Conservation (phyloP, 2,329 filamentous ascomycete species). For the Colletotrichum destructivum region DNA sequence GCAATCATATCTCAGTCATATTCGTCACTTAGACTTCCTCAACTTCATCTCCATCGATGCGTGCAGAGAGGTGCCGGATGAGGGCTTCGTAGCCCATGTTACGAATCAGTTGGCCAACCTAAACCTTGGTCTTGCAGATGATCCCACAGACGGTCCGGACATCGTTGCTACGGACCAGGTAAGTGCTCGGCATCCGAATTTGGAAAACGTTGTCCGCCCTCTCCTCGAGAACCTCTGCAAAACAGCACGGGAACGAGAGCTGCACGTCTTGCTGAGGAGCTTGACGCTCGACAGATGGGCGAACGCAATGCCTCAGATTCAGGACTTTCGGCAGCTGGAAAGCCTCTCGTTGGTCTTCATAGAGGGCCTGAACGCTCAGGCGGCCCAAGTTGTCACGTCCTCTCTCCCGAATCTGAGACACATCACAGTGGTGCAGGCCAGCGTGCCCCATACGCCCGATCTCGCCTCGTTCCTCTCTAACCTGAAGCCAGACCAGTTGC, state of each 20-base stretch:
- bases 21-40: neutral
- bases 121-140: neutral
- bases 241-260: neutral
- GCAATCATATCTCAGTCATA: neutral
- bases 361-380: neutral
- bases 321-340: conserved; percentile 2
- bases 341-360: neutral
- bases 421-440: neutral
- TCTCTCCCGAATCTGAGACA: conserved; percentile 2
- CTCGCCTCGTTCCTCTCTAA: conserved; percentile 12
- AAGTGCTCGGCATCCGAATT: neutral
- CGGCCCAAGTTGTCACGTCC: neutral
- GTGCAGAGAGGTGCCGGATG: neutral
- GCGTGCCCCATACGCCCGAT: neutral
- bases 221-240: neutral
- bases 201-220: neutral
- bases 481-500: conserved; percentile 1
- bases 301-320: neutral
- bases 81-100: neutral
- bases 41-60: neutral
- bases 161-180: neutral
- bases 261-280: neutral
- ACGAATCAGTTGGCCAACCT: neutral
- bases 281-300: conserved; percentile 8
- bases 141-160: neutral